Conservation (phyloP, 2,329 filamentous ascomycete species). For the Bipolaris cookei region DNA sequence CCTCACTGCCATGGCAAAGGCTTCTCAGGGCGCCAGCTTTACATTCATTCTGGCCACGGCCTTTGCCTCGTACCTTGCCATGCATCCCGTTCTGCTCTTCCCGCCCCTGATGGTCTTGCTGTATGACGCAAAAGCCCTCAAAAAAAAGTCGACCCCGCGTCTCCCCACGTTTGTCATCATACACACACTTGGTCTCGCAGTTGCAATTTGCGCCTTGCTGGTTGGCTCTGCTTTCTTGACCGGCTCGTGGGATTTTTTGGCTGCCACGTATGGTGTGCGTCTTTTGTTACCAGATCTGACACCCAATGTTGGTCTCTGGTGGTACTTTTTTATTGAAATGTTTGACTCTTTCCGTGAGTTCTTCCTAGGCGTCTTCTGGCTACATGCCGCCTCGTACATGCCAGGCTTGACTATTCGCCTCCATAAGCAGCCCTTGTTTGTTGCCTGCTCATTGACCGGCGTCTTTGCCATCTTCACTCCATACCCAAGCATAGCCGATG, state of each 20-base stretch:
- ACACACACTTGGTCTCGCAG: conserved; percentile 61
- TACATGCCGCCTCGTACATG: conserved; percentile 90
- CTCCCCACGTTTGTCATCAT: conserved; percentile 60
- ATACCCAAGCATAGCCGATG: conserved; percentile 91
- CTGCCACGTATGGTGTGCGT: conserved; percentile 91
- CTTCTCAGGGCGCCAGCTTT: conserved; percentile 72
- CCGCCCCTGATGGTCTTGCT: conserved; percentile 81
- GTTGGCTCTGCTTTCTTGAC: conserved; percentile 75
- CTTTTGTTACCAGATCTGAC: conserved; percentile 89
- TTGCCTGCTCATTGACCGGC: conserved; percentile 81
- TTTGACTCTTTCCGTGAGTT: conserved; percentile 98
- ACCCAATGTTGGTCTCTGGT: conserved; percentile 96
- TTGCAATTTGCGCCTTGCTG: conserved; percentile 62
- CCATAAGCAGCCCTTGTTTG: conserved; percentile 83
- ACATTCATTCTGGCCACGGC: conserved; percentile 84
- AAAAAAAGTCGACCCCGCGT: conserved; percentile 37
- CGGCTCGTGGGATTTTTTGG: conserved; percentile 84
- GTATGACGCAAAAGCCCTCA: conserved; percentile 56
- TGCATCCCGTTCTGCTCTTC: conserved; percentile 88
- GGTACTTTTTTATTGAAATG: conserved; percentile 99
- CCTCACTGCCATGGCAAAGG: conserved; percentile 81
- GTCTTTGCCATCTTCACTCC: conserved; percentile 96
- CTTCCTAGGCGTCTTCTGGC: conserved; percentile 97
- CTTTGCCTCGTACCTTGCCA: conserved; percentile 86
- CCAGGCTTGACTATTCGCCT: conserved; percentile 83